phyloP scores from a whole-genome alignment of 495 filamentous ascomycete genomes.

The Rusavskia elegans region DNA sequence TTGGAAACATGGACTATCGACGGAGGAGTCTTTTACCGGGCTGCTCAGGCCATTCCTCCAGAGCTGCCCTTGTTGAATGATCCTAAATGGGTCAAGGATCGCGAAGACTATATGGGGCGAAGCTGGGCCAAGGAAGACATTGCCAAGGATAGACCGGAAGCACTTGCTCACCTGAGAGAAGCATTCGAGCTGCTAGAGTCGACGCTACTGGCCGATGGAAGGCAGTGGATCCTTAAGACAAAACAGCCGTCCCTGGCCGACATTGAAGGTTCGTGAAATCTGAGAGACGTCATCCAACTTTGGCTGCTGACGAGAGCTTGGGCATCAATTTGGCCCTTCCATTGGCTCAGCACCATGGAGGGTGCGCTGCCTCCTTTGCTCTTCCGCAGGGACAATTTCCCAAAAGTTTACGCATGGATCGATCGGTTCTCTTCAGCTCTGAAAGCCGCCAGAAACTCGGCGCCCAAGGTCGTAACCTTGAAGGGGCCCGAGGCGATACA shows the following conservation, averaged over 20 bases:
- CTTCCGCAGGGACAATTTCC: conserved; percentile 28
- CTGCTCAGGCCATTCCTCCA: conserved; percentile 29
- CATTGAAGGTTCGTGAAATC: conserved; percentile 29
- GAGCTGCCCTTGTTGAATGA: conserved; percentile 32
- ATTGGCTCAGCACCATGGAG: conserved; percentile 36
- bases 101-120: conserved; percentile 26
- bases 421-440: conserved; percentile 28
- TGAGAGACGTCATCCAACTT: neutral
- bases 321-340: conserved; percentile 37
- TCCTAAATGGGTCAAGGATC: conserved; percentile 33
- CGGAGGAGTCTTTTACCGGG: conserved; percentile 30
- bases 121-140: conserved; percentile 19
- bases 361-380: conserved; percentile 28
- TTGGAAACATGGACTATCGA: conserved; percentile 27
- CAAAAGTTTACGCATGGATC: conserved; percentile 39
- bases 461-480: conserved; percentile 20
- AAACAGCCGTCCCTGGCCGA: conserved; percentile 34
- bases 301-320: neutral
- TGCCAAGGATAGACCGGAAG: conserved; percentile 25
- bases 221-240: conserved; percentile 35
- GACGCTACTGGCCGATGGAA: conserved; percentile 36
- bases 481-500: conserved; percentile 32
- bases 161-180: conserved; percentile 24
- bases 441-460: conserved; percentile 10
- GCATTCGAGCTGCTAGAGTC: conserved; percentile 34